Percentiles rank a stretch among this genome's conserved stretches.
phyloP scores from a whole-genome alignment of 371 early-diverging fungal species.

The Mucor saturninus region DNA sequence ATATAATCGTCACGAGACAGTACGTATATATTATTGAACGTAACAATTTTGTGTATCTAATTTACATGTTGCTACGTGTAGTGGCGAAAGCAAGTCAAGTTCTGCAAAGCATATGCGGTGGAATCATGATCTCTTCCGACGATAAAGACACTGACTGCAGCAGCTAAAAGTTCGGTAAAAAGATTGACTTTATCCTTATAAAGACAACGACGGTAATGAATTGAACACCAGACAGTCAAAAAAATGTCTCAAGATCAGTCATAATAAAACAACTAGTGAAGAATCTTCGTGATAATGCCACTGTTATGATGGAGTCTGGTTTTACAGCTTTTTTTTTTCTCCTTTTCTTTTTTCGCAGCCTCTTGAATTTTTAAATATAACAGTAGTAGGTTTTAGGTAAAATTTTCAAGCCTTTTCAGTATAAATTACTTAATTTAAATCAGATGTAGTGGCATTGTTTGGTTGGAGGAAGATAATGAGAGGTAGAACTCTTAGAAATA shows the following conservation, averaged over 20 bases:
- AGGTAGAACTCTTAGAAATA: no score
- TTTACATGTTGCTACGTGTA: background rate
- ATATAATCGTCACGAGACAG: background rate
- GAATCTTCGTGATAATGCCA: conserved; percentile 2
- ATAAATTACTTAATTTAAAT: no score
- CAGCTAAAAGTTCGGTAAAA: background rate
- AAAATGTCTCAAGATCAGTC: background rate
- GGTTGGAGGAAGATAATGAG: no score
- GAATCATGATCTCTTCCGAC: background rate
- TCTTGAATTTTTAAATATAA: no score
- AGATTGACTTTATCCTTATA: conserved; percentile 1
- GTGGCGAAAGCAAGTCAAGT: background rate
- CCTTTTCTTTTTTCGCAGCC: no score
- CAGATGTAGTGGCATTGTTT: no score
- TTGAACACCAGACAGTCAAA: background rate
- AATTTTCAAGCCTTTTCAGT: no score
- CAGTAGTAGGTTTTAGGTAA: no score
- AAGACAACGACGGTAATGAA: background rate
- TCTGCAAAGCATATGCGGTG: background rate
- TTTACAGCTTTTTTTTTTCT: no score
- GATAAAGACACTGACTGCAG: background rate
- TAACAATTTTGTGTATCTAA: background rate
- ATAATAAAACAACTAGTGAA: background rate
- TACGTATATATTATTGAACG: background rate
- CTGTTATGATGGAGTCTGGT: background rate